Base-by-base conservation (phyloP, 768 basidiomycete genomes). In the Basidioascus undulatus region DNA sequence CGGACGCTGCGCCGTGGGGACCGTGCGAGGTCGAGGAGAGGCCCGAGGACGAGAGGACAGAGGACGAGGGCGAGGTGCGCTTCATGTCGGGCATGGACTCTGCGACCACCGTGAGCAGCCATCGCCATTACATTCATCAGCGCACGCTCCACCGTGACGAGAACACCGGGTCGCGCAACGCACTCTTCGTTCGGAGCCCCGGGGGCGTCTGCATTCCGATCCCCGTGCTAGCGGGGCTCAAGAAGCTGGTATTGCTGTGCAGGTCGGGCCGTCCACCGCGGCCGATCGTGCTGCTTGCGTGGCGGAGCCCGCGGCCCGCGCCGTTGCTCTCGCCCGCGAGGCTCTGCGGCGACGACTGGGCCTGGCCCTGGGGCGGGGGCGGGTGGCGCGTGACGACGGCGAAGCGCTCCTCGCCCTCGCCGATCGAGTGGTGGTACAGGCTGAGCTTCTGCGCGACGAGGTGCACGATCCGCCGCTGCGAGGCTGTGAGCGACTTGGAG, bases 391-490 rank as follows among this genome's bases (percentile, higher is more conserved):
- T 87, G 12, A 98, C 84, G 36, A 94, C 83, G 10, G 84, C 92
- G 53, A 83, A 80, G 44, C 87, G 65, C 40, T 86, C 84, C 10
- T 89, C 86, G 24, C 80, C 82, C 55, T 82, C 81, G 4, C 89
- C 89, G 9, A 86, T 69, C 20, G 80, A 86, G 52, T 83, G 83
- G 56, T 92, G 86, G 55, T 77, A 87, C 16, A 98, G 78, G 42
- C 84, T 86, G 21, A 98, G 67, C 60, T 84, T 94, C 62, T 92
- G 83, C 16, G 92, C 89, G 43, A 96, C 78, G 43, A 96, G 67
- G 57, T 98, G 89, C 24, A 98, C 89, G 12, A 84, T 76, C 48
- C 87, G 65, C 45, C 89, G 64, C 57, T 94, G 86, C 56, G 78
- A 78, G 18, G 83, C 70, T 25, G 69, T 64, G 16, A 94, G 68